phyloP scores from a whole-genome alignment of 2,329 filamentous ascomycete species.

The Fusarium staphyleae region DNA sequence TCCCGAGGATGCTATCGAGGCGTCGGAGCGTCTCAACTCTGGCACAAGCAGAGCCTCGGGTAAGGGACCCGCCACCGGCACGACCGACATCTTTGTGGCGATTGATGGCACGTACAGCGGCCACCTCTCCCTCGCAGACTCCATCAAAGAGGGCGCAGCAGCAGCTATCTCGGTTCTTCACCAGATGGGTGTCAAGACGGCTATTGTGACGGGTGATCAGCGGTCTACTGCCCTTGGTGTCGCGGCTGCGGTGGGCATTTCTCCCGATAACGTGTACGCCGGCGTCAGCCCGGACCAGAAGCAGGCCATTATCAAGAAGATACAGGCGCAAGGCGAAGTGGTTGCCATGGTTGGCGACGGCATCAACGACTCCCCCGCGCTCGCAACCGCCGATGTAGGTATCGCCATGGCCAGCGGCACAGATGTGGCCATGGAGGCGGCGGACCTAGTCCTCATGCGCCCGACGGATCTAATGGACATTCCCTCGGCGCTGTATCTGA shows the following conservation, averaged over 20 bases:
- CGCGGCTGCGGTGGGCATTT: constrained; percentile 82
- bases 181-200: constrained; percentile 83
- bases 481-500: constrained; percentile 83
- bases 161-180: constrained; percentile 83
- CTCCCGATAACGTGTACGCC: constrained; percentile 77
- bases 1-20: constrained; percentile 67
- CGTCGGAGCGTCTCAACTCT: constrained; percentile 65
- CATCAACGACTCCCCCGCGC: constrained; percentile 96
- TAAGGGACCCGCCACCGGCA: constrained; percentile 64
- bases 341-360: constrained; percentile 98
- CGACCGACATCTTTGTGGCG: constrained; percentile 90
- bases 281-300: constrained; percentile 93
- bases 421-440: constrained; percentile 97
- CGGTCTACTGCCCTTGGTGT: constrained; percentile 83
- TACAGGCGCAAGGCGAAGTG: constrained; percentile 76
- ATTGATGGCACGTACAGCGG: constrained; percentile 85
- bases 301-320: constrained; percentile 78
- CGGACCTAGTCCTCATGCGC: constrained; percentile 94
- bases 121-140: constrained; percentile 84
- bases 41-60: constrained; percentile 49
- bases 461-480: constrained; percentile 91
- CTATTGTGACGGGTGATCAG: constrained; percentile 94
- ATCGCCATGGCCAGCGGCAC: constrained; percentile 93
- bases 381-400: constrained; percentile 90
- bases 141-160: constrained; percentile 85